Percentiles rank a stretch among this genome's conserved stretches.
These are phyloP conservation scores for Bonia amplexicaulis DNA, from an alignment of 176 grass and related monocot species.

Conservation along the genomic window DNA sequence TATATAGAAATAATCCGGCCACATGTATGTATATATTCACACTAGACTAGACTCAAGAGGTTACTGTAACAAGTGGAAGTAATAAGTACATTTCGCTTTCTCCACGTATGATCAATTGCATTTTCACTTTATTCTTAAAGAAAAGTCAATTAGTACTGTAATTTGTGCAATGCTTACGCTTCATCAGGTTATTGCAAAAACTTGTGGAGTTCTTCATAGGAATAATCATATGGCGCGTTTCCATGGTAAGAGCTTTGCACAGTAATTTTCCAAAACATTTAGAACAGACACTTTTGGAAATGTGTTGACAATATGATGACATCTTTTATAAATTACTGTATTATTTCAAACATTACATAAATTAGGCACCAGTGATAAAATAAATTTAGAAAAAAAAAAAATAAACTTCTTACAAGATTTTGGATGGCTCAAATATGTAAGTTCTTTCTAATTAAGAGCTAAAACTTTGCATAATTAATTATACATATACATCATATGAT, in stretches of 20 bases:
- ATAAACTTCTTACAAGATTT: neutral
- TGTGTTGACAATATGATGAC: neutral
- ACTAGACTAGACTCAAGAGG: neutral
- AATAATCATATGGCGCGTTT: neutral
- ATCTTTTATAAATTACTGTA: neutral
- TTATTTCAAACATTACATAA: neutral
- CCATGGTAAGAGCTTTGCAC: neutral
- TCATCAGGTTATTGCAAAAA: neutral
- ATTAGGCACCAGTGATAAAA: neutral
- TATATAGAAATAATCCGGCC: no score
- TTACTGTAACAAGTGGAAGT: neutral
- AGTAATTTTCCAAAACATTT: neutral
- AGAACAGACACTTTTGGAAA: neutral
- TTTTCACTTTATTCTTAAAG: conserved; percentile 6
- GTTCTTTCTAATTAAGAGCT: neutral
- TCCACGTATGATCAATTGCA: neutral
- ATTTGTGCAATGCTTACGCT: neutral
- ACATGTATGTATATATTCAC: neutral
- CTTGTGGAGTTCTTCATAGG: neutral
- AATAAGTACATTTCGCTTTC: neutral
- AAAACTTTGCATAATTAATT: neutral
- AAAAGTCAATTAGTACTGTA: neutral
- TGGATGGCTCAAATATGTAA: neutral
- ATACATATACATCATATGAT: neutral
- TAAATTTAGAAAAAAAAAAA: neutral